These are phyloP conservation scores for Beauveria australis DNA, from an alignment of 2,329 filamentous ascomycete species.

Conservation along the genomic window DNA sequence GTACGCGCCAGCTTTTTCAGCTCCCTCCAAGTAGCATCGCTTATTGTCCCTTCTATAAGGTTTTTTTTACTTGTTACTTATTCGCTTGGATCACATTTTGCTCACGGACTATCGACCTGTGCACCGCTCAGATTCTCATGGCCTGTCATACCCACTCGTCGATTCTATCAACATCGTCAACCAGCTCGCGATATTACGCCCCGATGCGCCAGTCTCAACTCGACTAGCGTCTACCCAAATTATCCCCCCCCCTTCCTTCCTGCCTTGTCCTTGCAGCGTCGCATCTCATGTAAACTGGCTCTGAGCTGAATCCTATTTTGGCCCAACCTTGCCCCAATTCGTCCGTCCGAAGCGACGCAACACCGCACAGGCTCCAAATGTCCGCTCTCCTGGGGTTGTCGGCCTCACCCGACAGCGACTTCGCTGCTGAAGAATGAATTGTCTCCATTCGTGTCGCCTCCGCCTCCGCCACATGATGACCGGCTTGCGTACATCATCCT, in stretches of 20 bases:
- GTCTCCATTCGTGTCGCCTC: not conserved
- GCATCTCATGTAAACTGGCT: conserved; percentile 1
- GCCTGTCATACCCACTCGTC: too few relatives aligned
- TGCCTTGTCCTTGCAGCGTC: not conserved
- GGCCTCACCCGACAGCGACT: not conserved
- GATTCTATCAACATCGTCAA: not conserved
- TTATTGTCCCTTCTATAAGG: not conserved
- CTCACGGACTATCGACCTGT: not conserved
- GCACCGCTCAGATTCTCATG: not conserved
- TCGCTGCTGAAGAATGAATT: not conserved
- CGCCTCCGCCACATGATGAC: not conserved
- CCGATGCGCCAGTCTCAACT: not conserved
- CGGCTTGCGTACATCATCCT: conserved; percentile 1
- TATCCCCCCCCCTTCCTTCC: not conserved
- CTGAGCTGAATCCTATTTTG: not conserved
- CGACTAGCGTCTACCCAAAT: not conserved
- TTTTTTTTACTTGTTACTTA: not conserved
- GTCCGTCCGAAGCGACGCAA: not conserved
- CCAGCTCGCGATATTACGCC: not conserved
- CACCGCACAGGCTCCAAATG: not conserved
- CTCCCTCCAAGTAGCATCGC: not conserved
- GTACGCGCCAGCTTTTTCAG: not conserved
- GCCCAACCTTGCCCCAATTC: not conserved
- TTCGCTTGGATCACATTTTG: not conserved
- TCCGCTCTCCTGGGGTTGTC: not conserved